Conservation (phyloP, 768 basidiomycete genomes). For the Mycena floridula region DNA sequence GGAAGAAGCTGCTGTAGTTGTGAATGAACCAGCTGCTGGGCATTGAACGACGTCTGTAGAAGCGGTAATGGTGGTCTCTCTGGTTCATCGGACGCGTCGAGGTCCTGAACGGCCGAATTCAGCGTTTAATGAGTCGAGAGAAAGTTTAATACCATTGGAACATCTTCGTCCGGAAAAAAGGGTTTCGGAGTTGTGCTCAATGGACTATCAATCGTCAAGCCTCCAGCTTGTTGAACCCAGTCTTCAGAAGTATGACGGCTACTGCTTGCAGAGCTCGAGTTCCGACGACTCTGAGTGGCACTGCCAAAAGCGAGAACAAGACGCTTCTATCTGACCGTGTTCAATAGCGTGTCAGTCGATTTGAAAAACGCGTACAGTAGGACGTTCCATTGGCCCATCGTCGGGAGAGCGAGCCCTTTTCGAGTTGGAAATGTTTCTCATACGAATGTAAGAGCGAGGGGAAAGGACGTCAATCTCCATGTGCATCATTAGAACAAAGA, state of each 20-base stretch:
- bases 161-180: too few relatives aligned
- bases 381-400: conserved; percentile 40
- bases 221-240: conserved; percentile 69
- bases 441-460: conserved; percentile 32
- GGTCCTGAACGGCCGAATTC: not conserved
- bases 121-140: too few relatives aligned
- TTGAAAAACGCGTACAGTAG: conserved; percentile 36
- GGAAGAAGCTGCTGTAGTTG: conserved; percentile 9
- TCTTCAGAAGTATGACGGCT: conserved; percentile 53
- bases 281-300: conserved; percentile 10
- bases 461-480: conserved; percentile 59
- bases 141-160: not conserved
- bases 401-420: conserved; percentile 65
- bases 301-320: conserved; percentile 33
- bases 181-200: conserved; percentile 5
- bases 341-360: not conserved
- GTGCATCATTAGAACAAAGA: conserved; percentile 8
- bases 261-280: conserved; percentile 24
- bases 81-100: not conserved
- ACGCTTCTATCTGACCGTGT: conserved; percentile 45
- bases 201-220: conserved; percentile 58
- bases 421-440: conserved; percentile 22
- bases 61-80: conserved; percentile 10
- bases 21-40: conserved; percentile 1
- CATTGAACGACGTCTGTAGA: conserved; percentile 12